Evolutionary conservation across 495 filamentous ascomycete genomes (phyloP).

Genomic region (Clavariopsis aquatica): DNA sequence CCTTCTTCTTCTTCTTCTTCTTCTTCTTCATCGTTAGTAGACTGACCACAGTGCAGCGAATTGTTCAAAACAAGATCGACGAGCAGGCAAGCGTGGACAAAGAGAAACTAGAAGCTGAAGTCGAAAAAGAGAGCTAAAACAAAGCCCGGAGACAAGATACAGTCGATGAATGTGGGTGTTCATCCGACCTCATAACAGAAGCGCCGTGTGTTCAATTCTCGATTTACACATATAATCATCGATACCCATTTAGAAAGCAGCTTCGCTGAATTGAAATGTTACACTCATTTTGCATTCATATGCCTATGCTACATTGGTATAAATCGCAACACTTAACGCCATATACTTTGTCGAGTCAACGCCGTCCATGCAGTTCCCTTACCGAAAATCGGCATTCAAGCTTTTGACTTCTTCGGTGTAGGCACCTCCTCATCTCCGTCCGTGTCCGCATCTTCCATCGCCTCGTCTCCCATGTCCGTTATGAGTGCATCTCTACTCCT

Average conservation of each 20-base stretch:
- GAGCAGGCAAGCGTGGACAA: no score
- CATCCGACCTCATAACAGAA: conserved; percentile 17
- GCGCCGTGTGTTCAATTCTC: background rate
- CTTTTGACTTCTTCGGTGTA: conserved; percentile 23
- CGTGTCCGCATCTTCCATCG: conserved; percentile 2
- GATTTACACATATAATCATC: background rate
- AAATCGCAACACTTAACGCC: conserved; percentile 16
- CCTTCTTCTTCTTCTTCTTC: no score
- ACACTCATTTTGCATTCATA: background rate
- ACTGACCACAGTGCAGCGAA: conserved; percentile 32
- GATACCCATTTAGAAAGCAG: conserved; percentile 22
- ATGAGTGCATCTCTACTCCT: conserved; percentile 55
- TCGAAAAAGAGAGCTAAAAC: conserved; percentile 9
- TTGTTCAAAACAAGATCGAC: conserved; percentile 37
- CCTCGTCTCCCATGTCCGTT: conserved; percentile 18
- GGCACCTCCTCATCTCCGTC: conserved; percentile 16
- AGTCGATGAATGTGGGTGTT: background rate
- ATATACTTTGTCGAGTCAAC: conserved; percentile 6
- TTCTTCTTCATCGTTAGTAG: no score
- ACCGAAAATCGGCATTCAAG: background rate
- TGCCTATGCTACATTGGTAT: background rate
- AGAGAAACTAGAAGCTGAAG: no score
- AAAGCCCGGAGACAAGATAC: background rate
- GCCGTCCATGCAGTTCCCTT: conserved; percentile 15
- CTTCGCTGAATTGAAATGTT: background rate